A percentile compares a stretch with the other conserved stretches of the same genome.
Evolutionary conservation across 441 rosid species (phyloP).

Genomic region (Rhodomyrtus psidioides): DNA sequence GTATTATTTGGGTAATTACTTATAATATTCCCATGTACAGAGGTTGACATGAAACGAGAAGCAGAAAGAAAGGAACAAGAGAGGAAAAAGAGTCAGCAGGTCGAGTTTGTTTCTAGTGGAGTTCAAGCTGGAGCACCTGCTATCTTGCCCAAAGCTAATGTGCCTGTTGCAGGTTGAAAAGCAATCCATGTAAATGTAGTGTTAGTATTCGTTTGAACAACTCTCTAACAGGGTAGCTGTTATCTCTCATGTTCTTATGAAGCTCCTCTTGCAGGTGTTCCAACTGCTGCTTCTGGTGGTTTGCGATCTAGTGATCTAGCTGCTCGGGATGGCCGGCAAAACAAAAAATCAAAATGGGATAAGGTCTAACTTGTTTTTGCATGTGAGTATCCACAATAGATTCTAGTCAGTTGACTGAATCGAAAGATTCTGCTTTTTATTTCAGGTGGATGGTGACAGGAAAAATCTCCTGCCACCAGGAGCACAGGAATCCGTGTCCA

Average conservation of each 20-base stretch:
- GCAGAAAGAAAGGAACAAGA: constrained; percentile 92
- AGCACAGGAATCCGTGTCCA: constrained; percentile 53
- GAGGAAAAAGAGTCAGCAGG: constrained; percentile 70
- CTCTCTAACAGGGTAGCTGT: not conserved
- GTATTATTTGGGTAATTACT: not conserved
- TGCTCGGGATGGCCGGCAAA: constrained; percentile 67
- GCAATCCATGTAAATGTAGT: not conserved
- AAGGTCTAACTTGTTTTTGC: constrained; percentile 38
- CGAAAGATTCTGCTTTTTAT: not conserved
- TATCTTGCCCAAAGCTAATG: constrained; percentile 45
- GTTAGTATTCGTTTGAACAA: not conserved
- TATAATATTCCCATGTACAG: constrained; percentile 29
- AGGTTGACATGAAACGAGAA: constrained; percentile 71
- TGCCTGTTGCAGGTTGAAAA: constrained; percentile 55
- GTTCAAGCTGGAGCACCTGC: constrained; percentile 51
- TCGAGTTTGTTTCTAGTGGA: constrained; percentile 66
- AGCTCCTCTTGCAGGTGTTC: constrained; percentile 19
- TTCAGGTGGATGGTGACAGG: constrained; percentile 76
- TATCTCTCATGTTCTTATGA: constrained; percentile 7
- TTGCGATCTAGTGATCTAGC: constrained; percentile 37
- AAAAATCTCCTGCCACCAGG: constrained; percentile 44
- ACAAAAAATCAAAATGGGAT: constrained; percentile 97
- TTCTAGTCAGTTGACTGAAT: not conserved
- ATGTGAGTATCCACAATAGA: not conserved
- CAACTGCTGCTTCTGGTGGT: constrained; percentile 39